Evolutionary conservation across 306 rosid species (phyloP).

Genomic region (Urtica urens): DNA sequence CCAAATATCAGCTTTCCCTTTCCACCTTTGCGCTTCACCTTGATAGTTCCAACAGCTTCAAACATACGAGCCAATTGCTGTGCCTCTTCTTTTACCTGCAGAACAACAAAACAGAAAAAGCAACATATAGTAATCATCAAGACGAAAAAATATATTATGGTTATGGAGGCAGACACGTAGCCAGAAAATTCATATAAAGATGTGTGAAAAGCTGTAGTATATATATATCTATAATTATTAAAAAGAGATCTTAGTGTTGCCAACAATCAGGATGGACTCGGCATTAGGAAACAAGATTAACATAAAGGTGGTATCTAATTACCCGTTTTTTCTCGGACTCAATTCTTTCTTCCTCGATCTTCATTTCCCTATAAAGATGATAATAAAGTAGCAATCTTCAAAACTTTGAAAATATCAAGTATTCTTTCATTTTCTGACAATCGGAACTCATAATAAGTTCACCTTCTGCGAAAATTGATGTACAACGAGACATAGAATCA

Average conservation of each 20-base stretch:
- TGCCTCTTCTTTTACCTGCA: constrained; percentile 90
- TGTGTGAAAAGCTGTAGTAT: no score
- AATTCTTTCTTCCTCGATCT: constrained; percentile 80
- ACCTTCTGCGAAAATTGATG: no score
- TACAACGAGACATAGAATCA: no score
- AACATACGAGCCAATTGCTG: constrained; percentile 74
- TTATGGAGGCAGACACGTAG: not conserved
- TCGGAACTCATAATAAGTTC: not conserved
- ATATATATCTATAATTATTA: no score
- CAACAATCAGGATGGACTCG: not conserved
- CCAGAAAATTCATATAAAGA: no score
- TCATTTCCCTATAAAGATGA: constrained; percentile 64
- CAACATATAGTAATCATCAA: not conserved
- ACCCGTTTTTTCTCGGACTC: constrained; percentile 93
- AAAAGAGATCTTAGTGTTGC: no score
- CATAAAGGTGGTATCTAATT: constrained; percentile 3
- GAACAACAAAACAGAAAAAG: not conserved
- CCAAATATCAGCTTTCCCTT: constrained; percentile 95
- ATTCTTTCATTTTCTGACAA: not conserved
- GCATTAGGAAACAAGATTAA: not conserved
- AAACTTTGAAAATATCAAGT: not conserved
- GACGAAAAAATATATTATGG: not conserved
- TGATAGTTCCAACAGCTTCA: constrained; percentile 86
- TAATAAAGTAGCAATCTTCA: not conserved
- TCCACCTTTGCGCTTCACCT: constrained; percentile 96